phyloP scores from a whole-genome alignment of 2,329 filamentous ascomycete genomes.

The Pseudogymnoascus sp. region DNA sequence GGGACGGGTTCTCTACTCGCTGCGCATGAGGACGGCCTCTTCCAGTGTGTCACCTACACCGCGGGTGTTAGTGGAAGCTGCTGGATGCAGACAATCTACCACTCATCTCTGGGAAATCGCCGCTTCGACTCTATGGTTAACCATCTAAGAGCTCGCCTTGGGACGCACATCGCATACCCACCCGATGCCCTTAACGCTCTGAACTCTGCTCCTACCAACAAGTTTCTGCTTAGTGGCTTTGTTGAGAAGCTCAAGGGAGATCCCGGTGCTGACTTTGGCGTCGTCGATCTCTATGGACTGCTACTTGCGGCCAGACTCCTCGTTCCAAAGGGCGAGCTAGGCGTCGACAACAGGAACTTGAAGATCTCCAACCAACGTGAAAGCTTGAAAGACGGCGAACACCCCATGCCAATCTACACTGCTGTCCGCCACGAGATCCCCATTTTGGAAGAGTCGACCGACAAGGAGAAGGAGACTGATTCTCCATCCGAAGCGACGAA shows the following conservation, averaged over 20 bases:
- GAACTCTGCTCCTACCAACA: slow-evolving; percentile 86
- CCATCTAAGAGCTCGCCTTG: slow-evolving; percentile 78
- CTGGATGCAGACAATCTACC: slow-evolving; percentile 85
- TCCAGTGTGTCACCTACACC: slow-evolving; percentile 91
- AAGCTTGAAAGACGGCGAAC: slow-evolving; percentile 66
- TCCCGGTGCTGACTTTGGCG: slow-evolving; percentile 69
- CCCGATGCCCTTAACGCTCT: slow-evolving; percentile 73
- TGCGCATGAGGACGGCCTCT: slow-evolving; percentile 75
- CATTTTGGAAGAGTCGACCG: slow-evolving; percentile 39
- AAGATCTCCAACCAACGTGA: slow-evolving; percentile 83
- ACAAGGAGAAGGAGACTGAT: slow-evolving; percentile 28
- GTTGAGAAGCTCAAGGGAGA: slow-evolving; percentile 89
- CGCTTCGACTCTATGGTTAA: slow-evolving; percentile 64
- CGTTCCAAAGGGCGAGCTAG: slow-evolving; percentile 76
- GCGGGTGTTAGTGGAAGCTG: slow-evolving; percentile 93
- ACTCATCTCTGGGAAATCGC: slow-evolving; percentile 66
- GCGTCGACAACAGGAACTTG: slow-evolving; percentile 68
- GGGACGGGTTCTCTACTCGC: slow-evolving; percentile 83
- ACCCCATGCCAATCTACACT: slow-evolving; percentile 91
- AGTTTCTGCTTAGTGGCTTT: slow-evolving; percentile 76
- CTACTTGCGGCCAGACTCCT: slow-evolving; percentile 76
- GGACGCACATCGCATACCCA: slow-evolving; percentile 87
- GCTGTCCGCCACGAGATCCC: slow-evolving; percentile 95
- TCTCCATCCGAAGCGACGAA: slow-evolving; percentile 41
- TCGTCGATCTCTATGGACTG: slow-evolving; percentile 89